phyloP scores from a whole-genome alignment of 495 filamentous ascomycete species.

The Hypomontagnella submonticulosa region DNA sequence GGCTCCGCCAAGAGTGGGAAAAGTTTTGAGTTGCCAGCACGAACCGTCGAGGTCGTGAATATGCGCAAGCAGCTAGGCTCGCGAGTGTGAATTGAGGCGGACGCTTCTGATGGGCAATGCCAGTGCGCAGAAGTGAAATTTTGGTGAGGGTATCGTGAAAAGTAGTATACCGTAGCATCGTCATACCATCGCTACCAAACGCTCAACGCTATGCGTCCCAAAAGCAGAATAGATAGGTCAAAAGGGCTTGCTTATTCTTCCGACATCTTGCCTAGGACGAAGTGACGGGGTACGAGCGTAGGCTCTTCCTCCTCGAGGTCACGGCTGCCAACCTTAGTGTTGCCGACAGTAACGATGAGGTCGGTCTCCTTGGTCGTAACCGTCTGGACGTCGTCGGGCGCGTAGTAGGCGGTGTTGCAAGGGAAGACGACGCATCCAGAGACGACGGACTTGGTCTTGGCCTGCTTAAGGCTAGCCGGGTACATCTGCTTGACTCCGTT shows the following conservation, averaged over 20 bases:
- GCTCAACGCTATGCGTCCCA: constrained; percentile 42
- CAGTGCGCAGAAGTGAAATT: constrained; percentile 27
- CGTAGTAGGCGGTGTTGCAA: constrained; percentile 61
- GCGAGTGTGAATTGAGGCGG: constrained; percentile 30
- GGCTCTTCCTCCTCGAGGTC: constrained; percentile 21
- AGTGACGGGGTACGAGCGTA: constrained; percentile 41
- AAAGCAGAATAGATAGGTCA: constrained; percentile 15
- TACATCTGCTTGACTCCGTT: constrained; percentile 59
- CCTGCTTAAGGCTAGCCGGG: constrained; percentile 47
- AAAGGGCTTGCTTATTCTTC: constrained; percentile 27
- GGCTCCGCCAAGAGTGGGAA: constrained; percentile 26
- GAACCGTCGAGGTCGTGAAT: constrained; percentile 38
- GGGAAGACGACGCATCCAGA: constrained; percentile 62
- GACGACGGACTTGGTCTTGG: constrained; percentile 35
- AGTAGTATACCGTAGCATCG: constrained; percentile 30
- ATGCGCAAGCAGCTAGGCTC: constrained; percentile 41
- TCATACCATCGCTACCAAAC: constrained; percentile 45
- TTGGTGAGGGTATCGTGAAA: constrained; percentile 30
- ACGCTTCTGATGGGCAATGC: constrained; percentile 21
- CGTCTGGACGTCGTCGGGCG: constrained; percentile 61
- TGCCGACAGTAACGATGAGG: constrained; percentile 56
- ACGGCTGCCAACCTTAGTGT: constrained; percentile 32
- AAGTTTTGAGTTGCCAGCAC: constrained; percentile 35
- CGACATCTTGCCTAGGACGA: constrained; percentile 48
- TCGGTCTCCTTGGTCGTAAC: constrained; percentile 51